Conservation (phyloP, 495 filamentous ascomycete species). For the Parathielavia appendiculata region DNA sequence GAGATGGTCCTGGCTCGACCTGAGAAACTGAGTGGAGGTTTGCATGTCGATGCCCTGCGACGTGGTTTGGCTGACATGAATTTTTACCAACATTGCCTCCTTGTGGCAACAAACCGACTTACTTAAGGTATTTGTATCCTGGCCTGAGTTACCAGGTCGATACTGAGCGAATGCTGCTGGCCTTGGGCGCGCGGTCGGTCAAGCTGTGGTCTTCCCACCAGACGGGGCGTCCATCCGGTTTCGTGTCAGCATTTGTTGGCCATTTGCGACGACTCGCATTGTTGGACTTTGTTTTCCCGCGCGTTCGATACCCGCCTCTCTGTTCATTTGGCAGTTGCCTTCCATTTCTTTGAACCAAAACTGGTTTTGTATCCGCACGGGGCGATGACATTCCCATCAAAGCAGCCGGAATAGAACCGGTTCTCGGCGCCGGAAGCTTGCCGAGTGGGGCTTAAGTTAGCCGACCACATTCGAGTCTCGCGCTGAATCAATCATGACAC, state of each 20-base stretch:
- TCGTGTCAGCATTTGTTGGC: slow-evolving; percentile 11
- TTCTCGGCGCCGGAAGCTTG: neutral
- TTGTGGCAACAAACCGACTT: too few relatives aligned
- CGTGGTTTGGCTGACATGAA: too few relatives aligned
- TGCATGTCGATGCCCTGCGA: too few relatives aligned
- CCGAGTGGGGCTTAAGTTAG: slow-evolving; percentile 2
- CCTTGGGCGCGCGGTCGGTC: slow-evolving; percentile 2
- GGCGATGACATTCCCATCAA: neutral
- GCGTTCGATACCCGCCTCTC: too few relatives aligned
- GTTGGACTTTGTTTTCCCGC: neutral
- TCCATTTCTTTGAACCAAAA: neutral
- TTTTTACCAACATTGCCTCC: too few relatives aligned
- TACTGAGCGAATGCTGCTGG: neutral
- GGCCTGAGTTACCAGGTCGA: too few relatives aligned
- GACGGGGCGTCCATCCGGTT: slow-evolving; percentile 1
- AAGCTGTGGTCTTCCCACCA: neutral
- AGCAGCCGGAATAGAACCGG: neutral
- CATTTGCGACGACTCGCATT: slow-evolving; percentile 1
- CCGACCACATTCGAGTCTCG: slow-evolving; percentile 4
- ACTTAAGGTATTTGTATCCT: too few relatives aligned
- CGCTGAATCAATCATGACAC: neutral
- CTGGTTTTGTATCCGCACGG: neutral
- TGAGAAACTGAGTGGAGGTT: too few relatives aligned
- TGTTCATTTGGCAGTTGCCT: neutral
- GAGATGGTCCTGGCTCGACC: too few relatives aligned